Percentiles rank a stretch among this genome's conserved stretches.
Evolutionary conservation across 495 filamentous ascomycete species (phyloP).

Genomic region (Aspergillus conjunctus): DNA sequence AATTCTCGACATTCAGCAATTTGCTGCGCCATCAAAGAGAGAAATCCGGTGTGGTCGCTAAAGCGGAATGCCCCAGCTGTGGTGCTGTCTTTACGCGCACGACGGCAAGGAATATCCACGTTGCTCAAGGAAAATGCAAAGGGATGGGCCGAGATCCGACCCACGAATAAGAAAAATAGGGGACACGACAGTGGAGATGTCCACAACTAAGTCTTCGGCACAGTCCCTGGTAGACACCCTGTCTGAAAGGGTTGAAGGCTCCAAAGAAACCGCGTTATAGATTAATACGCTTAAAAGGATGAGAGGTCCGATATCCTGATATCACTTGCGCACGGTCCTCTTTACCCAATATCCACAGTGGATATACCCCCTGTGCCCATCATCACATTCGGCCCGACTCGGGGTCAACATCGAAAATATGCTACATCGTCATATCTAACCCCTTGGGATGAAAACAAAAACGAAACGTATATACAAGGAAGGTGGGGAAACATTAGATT

Average conservation of each 20-base stretch:
- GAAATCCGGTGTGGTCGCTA: slow-evolving; percentile 84
- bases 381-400: neutral
- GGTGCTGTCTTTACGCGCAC: slow-evolving; percentile 90
- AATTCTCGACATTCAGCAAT: slow-evolving; percentile 96
- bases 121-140: slow-evolving; percentile 90
- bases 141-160: slow-evolving; percentile 35
- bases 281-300: neutral
- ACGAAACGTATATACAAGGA: slow-evolving; percentile 4
- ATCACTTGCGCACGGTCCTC: neutral
- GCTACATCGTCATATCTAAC: neutral
- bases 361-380: neutral
- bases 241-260: neutral
- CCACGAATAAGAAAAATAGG: slow-evolving; percentile 25
- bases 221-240: neutral
- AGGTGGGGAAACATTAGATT: slow-evolving; percentile 5
- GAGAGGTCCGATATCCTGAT: neutral
- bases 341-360: neutral
- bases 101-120: slow-evolving; percentile 86
- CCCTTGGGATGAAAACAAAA: neutral
- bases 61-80: slow-evolving; percentile 83
- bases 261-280: neutral
- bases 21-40: slow-evolving; percentile 90
- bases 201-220: neutral
- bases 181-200: neutral
- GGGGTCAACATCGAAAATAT: neutral